These are phyloP conservation scores for Euphorbia peplus DNA, from an alignment of 345 rosid genomes.

Conservation along the genomic window DNA sequence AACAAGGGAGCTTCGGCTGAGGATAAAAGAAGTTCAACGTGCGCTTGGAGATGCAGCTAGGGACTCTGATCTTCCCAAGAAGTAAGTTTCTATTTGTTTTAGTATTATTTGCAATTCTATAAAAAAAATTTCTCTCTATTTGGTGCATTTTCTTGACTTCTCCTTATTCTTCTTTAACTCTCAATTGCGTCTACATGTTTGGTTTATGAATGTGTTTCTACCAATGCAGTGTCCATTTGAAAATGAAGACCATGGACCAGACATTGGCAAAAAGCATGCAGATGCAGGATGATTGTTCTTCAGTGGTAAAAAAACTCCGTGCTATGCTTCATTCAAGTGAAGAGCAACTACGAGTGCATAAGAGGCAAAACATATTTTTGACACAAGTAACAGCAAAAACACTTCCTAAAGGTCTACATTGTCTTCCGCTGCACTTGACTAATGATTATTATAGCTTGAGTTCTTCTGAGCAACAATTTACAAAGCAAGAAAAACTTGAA, in stretches of 20 bases:
- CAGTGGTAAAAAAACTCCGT: constrained; percentile 80
- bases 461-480: constrained; percentile 62
- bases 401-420: constrained; percentile 94
- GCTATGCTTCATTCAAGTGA: constrained; percentile 97
- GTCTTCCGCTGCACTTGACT: constrained; percentile 93
- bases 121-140: too few relatives aligned
- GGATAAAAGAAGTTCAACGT: constrained; percentile 79
- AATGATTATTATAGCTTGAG: constrained; percentile 64
- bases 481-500: constrained; percentile 71
- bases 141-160: neutral
- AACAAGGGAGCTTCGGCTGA: constrained; percentile 77
- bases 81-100: constrained; percentile 38
- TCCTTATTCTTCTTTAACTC: neutral
- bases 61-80: constrained; percentile 76
- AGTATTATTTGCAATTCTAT: too few relatives aligned
- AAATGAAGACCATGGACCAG: constrained; percentile 80
- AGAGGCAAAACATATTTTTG: constrained; percentile 89
- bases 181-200: constrained; percentile 1
- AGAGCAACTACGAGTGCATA: constrained; percentile 93
- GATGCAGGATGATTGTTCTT: constrained; percentile 86
- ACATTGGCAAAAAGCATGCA: constrained; percentile 76
- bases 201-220: constrained; percentile 6
- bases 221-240: constrained; percentile 64
- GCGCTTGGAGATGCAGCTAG: constrained; percentile 67
- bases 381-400: constrained; percentile 96